Conservation (phyloP, 495 filamentous ascomycete species). For the Hyaloscypha variabilis region DNA sequence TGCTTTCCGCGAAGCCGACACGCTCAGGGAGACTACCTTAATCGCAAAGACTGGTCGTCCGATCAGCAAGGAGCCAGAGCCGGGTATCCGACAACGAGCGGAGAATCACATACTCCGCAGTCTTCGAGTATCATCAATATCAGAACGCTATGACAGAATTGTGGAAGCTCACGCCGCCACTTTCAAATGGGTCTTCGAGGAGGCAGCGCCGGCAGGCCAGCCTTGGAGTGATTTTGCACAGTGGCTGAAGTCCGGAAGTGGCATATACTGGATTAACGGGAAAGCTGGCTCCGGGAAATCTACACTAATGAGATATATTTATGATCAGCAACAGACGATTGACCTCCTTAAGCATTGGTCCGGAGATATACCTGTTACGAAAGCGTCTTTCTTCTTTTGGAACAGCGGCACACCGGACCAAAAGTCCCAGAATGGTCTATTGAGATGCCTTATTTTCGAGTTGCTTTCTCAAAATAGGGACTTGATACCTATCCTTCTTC, state of each 20-base stretch:
- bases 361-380: background rate
- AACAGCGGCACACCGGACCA: background rate
- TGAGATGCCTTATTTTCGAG: slow-evolving; percentile 32
- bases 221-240: slow-evolving; percentile 13
- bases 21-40: too few species aligned
- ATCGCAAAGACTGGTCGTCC: too few species aligned
- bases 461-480: background rate
- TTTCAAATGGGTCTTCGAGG: slow-evolving; percentile 33
- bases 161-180: slow-evolving; percentile 15
- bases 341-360: slow-evolving; percentile 30
- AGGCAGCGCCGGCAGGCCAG: background rate
- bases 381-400: slow-evolving; percentile 40
- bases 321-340: slow-evolving; percentile 24
- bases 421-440: slow-evolving; percentile 27
- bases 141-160: background rate
- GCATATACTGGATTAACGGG: slow-evolving; percentile 40
- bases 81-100: too few species aligned
- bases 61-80: too few species aligned
- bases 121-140: background rate
- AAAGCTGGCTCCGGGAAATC: slow-evolving; percentile 45
- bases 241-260: slow-evolving; percentile 23
- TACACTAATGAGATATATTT: slow-evolving; percentile 42
- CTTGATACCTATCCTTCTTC: too few species aligned
- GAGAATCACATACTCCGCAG: background rate
- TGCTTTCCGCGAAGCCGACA: background rate